Evolutionary conservation across 208 protist species (phyloP).

Genomic region (Leishmania tropica): DNA sequence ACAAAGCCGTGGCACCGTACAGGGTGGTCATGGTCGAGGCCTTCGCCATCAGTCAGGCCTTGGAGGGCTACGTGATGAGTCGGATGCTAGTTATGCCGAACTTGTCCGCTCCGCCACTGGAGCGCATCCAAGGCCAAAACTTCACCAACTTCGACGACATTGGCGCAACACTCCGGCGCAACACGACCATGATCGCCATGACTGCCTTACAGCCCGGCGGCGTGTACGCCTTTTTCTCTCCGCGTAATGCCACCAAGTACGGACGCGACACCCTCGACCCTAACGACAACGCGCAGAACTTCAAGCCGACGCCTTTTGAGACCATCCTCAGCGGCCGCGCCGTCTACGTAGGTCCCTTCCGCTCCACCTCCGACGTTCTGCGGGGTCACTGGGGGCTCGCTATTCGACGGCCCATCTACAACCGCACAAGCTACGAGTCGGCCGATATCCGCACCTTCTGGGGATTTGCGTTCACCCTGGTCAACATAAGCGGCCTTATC

Average conservation of each 20-base stretch:
- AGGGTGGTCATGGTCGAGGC: conserved; percentile 40
- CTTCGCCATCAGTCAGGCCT: conserved; percentile 30
- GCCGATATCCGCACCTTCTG: conserved; percentile 47
- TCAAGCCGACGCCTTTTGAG: background rate
- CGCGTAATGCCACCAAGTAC: background rate
- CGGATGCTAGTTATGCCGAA: conserved; percentile 37
- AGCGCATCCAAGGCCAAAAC: conserved; percentile 27
- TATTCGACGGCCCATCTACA: conserved; percentile 57
- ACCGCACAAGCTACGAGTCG: conserved; percentile 12
- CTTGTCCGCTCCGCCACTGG: conserved; percentile 26
- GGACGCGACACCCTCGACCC: background rate
- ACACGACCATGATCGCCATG: conserved; percentile 27
- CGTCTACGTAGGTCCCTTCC: conserved; percentile 6
- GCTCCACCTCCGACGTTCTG: background rate
- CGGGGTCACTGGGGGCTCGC: conserved; percentile 32
- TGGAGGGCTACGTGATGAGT: conserved; percentile 60
- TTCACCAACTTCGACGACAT: conserved; percentile 14
- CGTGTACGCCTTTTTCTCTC: background rate
- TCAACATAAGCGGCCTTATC: conserved; percentile 48
- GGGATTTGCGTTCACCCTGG: conserved; percentile 55
- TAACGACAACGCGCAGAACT: background rate
- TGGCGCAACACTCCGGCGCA: conserved; percentile 17
- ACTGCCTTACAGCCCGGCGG: background rate
- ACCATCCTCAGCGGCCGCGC: conserved; percentile 36
- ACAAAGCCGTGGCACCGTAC: conserved; percentile 32